These are phyloP conservation scores for Clonostachys rhizophaga DNA, from an alignment of 2,329 filamentous ascomycete species.

Conservation along the genomic window DNA sequence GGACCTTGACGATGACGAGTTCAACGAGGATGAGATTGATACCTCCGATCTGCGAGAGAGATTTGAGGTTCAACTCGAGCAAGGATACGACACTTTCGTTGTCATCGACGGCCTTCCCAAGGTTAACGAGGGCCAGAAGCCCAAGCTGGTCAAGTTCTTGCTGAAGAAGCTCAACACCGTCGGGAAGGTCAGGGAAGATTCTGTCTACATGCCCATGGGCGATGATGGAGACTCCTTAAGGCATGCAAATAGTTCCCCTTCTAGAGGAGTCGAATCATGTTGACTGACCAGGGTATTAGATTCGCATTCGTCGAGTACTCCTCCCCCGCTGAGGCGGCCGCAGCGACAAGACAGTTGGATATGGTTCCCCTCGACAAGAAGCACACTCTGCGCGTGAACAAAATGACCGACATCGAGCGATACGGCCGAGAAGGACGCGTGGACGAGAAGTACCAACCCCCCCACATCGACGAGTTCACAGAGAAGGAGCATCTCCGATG, in stretches of 20 bases:
- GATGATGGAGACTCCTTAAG: conserved; percentile 82
- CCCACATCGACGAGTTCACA: conserved; percentile 76
- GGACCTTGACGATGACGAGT: conserved; percentile 79
- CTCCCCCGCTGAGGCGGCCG: conserved; percentile 81
- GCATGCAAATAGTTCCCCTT: conserved; percentile 41
- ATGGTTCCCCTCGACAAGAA: conserved; percentile 89
- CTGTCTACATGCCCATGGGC: conserved; percentile 89
- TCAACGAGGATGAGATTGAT: conserved; percentile 90
- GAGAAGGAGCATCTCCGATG: conserved; percentile 94
- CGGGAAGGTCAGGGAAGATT: conserved; percentile 80
- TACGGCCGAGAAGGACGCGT: conserved; percentile 92
- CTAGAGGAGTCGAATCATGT: background rate
- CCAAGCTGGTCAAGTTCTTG: conserved; percentile 94
- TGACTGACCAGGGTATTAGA: conserved; percentile 35
- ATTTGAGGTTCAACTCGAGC: conserved; percentile 92
- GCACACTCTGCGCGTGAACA: conserved; percentile 94
- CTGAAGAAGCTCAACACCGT: conserved; percentile 86
- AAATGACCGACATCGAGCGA: conserved; percentile 95
- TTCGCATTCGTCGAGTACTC: conserved; percentile 98
- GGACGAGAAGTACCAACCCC: conserved; percentile 83
- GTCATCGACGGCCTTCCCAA: conserved; percentile 91
- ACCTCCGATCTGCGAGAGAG: conserved; percentile 91
- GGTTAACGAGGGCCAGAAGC: conserved; percentile 85
- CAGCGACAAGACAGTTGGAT: conserved; percentile 85
- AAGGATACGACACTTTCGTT: conserved; percentile 93